These are phyloP conservation scores for Colletotrichum gigasporum DNA, from an alignment of 2,329 filamentous ascomycete genomes.

Conservation along the genomic window DNA sequence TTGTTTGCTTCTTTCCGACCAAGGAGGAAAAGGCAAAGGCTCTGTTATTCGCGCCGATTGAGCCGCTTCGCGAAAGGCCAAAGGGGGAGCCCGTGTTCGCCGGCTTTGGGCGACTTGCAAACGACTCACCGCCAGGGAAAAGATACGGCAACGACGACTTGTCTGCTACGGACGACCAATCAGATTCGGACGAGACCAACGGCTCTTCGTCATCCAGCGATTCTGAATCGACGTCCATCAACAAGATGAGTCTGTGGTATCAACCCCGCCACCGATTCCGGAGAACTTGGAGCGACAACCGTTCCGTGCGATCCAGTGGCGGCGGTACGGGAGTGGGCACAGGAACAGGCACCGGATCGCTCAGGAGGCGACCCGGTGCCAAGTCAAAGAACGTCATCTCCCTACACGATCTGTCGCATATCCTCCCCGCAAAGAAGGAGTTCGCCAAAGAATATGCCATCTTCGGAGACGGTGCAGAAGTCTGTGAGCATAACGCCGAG, in stretches of 20 bases:
- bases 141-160: slow-evolving; percentile 58
- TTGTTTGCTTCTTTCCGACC: slow-evolving; percentile 75
- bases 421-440: slow-evolving; percentile 81
- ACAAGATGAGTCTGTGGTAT: slow-evolving; percentile 67
- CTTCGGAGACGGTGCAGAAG: slow-evolving; percentile 81
- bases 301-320: slow-evolving; percentile 67
- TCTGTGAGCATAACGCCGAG: slow-evolving; percentile 85
- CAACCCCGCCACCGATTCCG: slow-evolving; percentile 60
- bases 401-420: slow-evolving; percentile 73
- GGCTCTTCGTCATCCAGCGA: slow-evolving; percentile 62
- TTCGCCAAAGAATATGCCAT: slow-evolving; percentile 85
- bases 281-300: slow-evolving; percentile 66
- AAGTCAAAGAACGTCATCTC: slow-evolving; percentile 75
- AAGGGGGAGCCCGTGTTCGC: slow-evolving; percentile 66
- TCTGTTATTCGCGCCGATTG: slow-evolving; percentile 56
- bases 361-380: slow-evolving; percentile 55
- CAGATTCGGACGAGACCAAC: slow-evolving; percentile 59
- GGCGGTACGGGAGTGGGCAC: slow-evolving; percentile 68
- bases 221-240: slow-evolving; percentile 71
- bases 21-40: slow-evolving; percentile 69
- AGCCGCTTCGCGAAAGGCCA: slow-evolving; percentile 56
- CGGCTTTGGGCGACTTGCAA: slow-evolving; percentile 64
- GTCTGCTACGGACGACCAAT: slow-evolving; percentile 61
- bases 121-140: slow-evolving; percentile 59
- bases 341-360: slow-evolving; percentile 50